Evolutionary conservation across 345 rosid species (phyloP).

Genomic region (Diplotaxis tenuifolia): DNA sequence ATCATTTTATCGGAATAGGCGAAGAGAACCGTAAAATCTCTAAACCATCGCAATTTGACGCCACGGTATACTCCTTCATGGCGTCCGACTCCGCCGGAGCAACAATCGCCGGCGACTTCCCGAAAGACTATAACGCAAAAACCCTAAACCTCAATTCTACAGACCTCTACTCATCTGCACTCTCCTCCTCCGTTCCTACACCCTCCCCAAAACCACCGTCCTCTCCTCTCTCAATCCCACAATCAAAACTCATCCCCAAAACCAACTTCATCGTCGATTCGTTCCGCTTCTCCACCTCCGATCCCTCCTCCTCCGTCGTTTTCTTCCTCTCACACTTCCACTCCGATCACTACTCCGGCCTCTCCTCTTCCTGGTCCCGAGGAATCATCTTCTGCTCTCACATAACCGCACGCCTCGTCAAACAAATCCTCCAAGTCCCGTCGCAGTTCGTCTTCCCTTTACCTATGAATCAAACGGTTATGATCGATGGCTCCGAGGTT

Average conservation of each 20-base stretch:
- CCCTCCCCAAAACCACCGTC: constrained; percentile 21
- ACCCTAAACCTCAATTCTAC: constrained; percentile 54
- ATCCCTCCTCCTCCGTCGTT: constrained; percentile 40
- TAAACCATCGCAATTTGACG: constrained; percentile 14
- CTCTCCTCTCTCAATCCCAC: constrained; percentile 44
- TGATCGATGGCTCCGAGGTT: constrained; percentile 68
- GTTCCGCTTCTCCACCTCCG: constrained; percentile 56
- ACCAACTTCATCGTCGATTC: constrained; percentile 81
- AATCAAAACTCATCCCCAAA: constrained; percentile 63
- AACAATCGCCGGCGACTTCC: background rate
- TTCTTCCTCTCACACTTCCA: constrained; percentile 95
- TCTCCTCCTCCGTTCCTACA: constrained; percentile 30
- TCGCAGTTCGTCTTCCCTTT: constrained; percentile 51
- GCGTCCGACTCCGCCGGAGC: constrained; percentile 15
- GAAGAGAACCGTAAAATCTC: background rate
- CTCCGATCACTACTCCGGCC: constrained; percentile 83
- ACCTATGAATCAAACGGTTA: constrained; percentile 40
- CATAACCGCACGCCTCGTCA: constrained; percentile 60
- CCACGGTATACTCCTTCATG: constrained; percentile 22
- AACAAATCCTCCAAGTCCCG: constrained; percentile 51
- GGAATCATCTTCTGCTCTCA: constrained; percentile 79
- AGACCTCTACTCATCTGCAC: constrained; percentile 49
- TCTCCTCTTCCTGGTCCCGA: constrained; percentile 65
- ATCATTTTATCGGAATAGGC: background rate
- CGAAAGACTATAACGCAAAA: constrained; percentile 5